Percentiles rank a stretch among this genome's conserved stretches.
phyloP scores from a whole-genome alignment of 305 asterid genomes.

The Fraxinus baroniana region DNA sequence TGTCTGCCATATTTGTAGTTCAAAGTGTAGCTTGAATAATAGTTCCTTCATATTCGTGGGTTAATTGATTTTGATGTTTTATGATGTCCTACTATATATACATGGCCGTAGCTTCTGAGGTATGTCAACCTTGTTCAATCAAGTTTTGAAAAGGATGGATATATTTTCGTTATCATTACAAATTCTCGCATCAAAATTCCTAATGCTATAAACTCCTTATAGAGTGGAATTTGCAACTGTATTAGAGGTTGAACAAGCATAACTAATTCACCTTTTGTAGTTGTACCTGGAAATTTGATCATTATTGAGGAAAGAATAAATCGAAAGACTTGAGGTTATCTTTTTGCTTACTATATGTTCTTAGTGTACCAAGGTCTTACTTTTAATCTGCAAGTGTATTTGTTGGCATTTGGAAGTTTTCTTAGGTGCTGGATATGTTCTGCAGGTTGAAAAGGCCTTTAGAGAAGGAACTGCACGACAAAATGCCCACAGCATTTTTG shows the following conservation, averaged over 20 bases:
- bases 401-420: conserved; percentile 1
- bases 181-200: not conserved
- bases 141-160: not conserved
- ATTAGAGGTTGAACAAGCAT: not conserved
- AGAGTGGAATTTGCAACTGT: not conserved
- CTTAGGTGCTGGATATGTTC: conserved; percentile 22
- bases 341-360: not conserved
- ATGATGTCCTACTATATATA: not conserved
- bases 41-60: not conserved
- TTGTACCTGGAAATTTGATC: not conserved
- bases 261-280: not conserved
- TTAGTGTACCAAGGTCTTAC: not conserved
- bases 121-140: not conserved
- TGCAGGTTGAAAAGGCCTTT: conserved; percentile 95
- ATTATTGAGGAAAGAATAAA: not conserved
- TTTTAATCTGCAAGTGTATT: not conserved
- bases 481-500: conserved; percentile 96
- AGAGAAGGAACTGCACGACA: conserved; percentile 99
- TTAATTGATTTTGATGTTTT: not conserved
- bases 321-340: not conserved
- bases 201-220: not conserved
- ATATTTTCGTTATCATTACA: not conserved
- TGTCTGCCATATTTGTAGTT: not conserved
- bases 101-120: not conserved
- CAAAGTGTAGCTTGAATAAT: not conserved